A percentile compares a stretch with the other conserved stretches of the same genome.
Conservation (phyloP, 169 alveolate species). For the Eimeria zaria region DNA sequence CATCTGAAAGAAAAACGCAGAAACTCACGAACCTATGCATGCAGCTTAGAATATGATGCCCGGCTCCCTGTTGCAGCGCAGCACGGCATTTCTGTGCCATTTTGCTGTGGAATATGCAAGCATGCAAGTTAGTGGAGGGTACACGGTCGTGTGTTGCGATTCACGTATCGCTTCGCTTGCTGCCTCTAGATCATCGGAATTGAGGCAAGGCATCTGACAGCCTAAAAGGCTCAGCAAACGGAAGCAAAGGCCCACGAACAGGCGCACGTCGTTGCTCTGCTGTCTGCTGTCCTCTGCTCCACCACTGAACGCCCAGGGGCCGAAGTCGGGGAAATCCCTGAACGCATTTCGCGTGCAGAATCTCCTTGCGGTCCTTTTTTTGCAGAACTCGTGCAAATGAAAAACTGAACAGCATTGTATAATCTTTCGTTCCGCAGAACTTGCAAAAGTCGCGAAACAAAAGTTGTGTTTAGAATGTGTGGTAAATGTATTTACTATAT, state of each 20-base stretch:
- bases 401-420: neutral
- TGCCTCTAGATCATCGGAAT: neutral
- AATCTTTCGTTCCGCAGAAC: neutral
- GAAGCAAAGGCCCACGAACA: slow-evolving; percentile 5
- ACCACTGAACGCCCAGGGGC: slow-evolving; percentile 59
- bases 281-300: slow-evolving; percentile 15
- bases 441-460: neutral
- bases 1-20: neutral
- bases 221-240: slow-evolving; percentile 3
- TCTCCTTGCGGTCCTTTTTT: neutral
- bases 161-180: slow-evolving; percentile 62
- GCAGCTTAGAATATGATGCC: neutral
- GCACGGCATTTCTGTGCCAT: neutral
- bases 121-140: neutral
- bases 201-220: neutral
- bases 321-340: slow-evolving; percentile 72
- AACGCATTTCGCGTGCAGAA: neutral
- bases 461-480: too few species aligned
- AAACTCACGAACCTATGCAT: neutral
- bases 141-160: neutral
- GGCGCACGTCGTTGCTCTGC: slow-evolving; percentile 1
- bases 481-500: too few species aligned
- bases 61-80: neutral
- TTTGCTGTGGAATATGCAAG: neutral
- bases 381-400: neutral